Base-by-base conservation (phyloP, 768 basidiomycete species). In the Xerocomus brunneocitrinus region DNA sequence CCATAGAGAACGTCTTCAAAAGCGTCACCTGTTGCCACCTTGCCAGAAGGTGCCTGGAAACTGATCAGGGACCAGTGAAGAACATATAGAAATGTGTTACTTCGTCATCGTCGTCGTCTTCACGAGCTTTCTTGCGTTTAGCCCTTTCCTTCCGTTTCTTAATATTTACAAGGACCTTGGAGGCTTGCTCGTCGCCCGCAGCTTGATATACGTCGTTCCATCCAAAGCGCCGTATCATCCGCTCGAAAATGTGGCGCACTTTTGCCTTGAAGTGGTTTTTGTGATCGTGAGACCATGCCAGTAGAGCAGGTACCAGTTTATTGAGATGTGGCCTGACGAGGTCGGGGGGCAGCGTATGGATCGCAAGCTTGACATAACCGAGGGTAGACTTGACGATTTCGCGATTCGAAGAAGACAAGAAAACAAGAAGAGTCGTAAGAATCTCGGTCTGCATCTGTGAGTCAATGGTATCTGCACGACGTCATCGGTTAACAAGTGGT, bases 211-310 rank as follows among this genome's bases (percentile, higher is more conserved):
- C 83, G 41, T 87, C 87, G 38, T 94, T 84, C 79, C 83, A 97
- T 0, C 85, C 87, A 64, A 97, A 97, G 57, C 93, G 81, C 57
- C 95, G 76, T 58, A 98, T 79, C 82, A 98, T 85, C 44, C 95
- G 83, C 74, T 98, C 95, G 62, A 98, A 95, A 59, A 98, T 94
- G 69, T 98, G 95, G 41, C 92, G 84, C 24, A 97, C 93, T 74
- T 98, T 98, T 47, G 81, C 76, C 70, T 98, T 98, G 83, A 99
- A 98, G 67, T 98, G 97, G 63, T 98, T 98, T 68, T 95, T 95
- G 73, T 98, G 95, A 65, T 98, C 95, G 65, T 97, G 93, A 5
- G 92, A 91, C 93, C 97, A 95, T 43, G 77, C 78, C 32, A 98
- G 75, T 12, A 99, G 78, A 0, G 86, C 88, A 1, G 92, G 90